Conservation (phyloP, 2,329 filamentous ascomycete genomes). For the Fusarium illudens region DNA sequence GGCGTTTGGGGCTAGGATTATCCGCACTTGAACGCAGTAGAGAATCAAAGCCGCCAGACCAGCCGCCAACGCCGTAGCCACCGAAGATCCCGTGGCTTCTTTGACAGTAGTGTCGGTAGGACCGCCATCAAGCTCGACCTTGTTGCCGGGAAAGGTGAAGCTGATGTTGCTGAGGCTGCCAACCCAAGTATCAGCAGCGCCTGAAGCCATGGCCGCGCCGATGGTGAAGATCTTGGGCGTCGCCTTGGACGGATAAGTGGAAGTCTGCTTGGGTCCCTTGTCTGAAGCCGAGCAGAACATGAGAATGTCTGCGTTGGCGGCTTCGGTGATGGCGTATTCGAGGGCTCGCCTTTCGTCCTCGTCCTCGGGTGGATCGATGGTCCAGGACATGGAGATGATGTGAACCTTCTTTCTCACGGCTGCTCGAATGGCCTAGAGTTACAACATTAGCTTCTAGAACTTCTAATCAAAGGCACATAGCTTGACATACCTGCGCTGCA, state of each 20-base stretch:
- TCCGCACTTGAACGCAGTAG: slow-evolving; percentile 33
- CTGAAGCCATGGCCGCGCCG: slow-evolving; percentile 35
- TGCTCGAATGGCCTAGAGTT: slow-evolving; percentile 42
- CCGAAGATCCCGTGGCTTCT: slow-evolving; percentile 35
- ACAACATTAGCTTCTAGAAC: neutral
- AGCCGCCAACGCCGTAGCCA: slow-evolving; percentile 45
- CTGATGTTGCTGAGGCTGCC: slow-evolving; percentile 34
- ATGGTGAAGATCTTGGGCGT: slow-evolving; percentile 41
- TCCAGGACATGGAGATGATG: slow-evolving; percentile 52
- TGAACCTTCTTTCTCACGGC: slow-evolving; percentile 44
- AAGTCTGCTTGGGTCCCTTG: slow-evolving; percentile 13
- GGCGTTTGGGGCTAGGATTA: slow-evolving; percentile 13
- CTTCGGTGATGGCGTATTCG: slow-evolving; percentile 37
- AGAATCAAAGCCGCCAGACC: slow-evolving; percentile 46
- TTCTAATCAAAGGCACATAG: neutral
- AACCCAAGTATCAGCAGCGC: slow-evolving; percentile 17
- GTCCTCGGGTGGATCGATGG: slow-evolving; percentile 32
- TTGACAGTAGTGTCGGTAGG: neutral
- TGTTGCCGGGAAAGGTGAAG: slow-evolving; percentile 45
- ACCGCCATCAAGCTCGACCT: slow-evolving; percentile 27
- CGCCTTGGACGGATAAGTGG: slow-evolving; percentile 17
- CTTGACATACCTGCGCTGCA: neutral
- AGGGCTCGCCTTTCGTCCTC: slow-evolving; percentile 22
- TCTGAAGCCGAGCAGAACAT: slow-evolving; percentile 51
- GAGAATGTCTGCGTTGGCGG: slow-evolving; percentile 44